These are phyloP conservation scores for Sicyos edulis DNA, from an alignment of 306 rosid species.

Conservation along the genomic window DNA sequence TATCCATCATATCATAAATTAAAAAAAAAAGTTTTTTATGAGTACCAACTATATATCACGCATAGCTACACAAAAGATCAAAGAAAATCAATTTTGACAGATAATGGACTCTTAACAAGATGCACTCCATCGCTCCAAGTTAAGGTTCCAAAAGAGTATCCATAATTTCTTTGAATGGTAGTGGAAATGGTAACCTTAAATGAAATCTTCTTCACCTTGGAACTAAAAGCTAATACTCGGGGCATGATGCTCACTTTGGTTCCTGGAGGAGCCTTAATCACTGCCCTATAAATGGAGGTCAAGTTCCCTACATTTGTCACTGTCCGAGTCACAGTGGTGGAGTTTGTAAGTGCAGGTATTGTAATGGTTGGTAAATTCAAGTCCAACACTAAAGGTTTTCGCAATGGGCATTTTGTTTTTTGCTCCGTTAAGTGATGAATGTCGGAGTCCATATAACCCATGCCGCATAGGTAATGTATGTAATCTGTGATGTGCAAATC, in stretches of 20 bases:
- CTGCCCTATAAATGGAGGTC: slow-evolving; percentile 27
- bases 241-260: slow-evolving; percentile 4
- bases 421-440: slow-evolving; percentile 22
- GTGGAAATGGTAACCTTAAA: no score
- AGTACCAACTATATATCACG: no score
- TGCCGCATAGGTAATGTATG: not conserved
- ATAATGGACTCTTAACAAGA: slow-evolving; percentile 37
- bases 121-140: no score
- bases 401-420: slow-evolving; percentile 25
- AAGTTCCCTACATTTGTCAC: not conserved
- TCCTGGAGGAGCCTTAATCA: slow-evolving; percentile 32
- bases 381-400: slow-evolving; percentile 26
- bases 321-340: no score
- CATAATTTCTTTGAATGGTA: no score
- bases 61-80: not conserved
- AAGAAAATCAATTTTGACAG: slow-evolving; percentile 31
- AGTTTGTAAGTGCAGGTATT: slow-evolving; percentile 28
- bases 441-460: slow-evolving; percentile 26
- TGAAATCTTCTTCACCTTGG: no score
- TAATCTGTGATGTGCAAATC: no score
- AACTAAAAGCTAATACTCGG: no score
- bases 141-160: no score
- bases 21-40: no score
- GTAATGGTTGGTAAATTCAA: slow-evolving; percentile 39
- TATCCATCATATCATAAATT: no score